Conservation (phyloP, 768 basidiomycete species). For the Tremella fuciformis region DNA sequence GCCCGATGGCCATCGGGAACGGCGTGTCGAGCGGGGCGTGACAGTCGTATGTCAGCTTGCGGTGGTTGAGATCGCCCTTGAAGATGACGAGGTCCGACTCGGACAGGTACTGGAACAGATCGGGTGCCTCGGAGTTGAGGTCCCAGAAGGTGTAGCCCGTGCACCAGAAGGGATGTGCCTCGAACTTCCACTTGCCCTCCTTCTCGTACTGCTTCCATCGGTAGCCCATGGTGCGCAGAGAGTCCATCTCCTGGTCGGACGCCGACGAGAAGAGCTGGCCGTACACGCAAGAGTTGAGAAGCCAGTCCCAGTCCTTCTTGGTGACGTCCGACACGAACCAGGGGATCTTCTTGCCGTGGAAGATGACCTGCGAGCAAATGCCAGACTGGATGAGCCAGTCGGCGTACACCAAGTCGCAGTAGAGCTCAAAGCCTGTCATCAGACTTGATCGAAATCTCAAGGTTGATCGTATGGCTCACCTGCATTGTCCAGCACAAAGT, state of each 20-base stretch:
- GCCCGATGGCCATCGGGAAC: conserved; percentile 85
- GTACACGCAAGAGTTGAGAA: conserved; percentile 51
- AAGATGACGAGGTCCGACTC: conserved; percentile 84
- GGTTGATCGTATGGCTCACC: conserved; percentile 20
- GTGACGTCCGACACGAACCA: conserved; percentile 88
- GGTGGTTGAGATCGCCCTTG: conserved; percentile 93
- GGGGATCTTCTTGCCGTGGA: conserved; percentile 93
- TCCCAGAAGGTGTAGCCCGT: conserved; percentile 82
- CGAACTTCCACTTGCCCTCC: conserved; percentile 90
- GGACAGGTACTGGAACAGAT: conserved; percentile 81
- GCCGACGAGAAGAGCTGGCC: conserved; percentile 88
- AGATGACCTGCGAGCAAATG: conserved; percentile 74
- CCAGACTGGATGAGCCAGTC: conserved; percentile 92
- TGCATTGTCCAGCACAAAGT: conserved; percentile 60
- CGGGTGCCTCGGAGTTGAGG: conserved; percentile 51
- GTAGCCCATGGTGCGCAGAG: conserved; percentile 70
- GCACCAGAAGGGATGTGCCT: conserved; percentile 60
- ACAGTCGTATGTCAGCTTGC: conserved; percentile 56
- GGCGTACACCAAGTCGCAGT: conserved; percentile 59
- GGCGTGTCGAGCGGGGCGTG: conserved; percentile 62
- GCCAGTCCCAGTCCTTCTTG: conserved; percentile 89
- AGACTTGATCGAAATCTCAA: background rate
- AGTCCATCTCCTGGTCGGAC: conserved; percentile 73
- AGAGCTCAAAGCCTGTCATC: conserved; percentile 72
- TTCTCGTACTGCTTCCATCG: conserved; percentile 96